Base-by-base conservation (phyloP, 1,284 basidiomycete genomes). In the Blastosporella zonata region DNA sequence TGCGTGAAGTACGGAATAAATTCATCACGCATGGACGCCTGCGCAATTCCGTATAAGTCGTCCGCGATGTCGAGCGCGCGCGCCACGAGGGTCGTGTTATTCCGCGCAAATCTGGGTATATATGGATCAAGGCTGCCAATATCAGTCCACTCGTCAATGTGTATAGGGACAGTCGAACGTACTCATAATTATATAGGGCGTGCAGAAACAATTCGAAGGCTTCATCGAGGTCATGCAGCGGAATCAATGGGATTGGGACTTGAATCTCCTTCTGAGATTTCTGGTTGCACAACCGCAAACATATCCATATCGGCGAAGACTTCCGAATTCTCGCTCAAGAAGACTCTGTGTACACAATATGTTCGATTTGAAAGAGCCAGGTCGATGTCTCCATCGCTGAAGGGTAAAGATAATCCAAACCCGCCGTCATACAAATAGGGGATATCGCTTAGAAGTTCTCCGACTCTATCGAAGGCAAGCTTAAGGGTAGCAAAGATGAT, bases 261-360 rank as follows among this genome's bases (percentile, higher is more conserved):
- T 43, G 23, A n/a, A 17, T n/a, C n/a, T 35, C 18, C 48, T 41
- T 33, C 34, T 7, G 20, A 17, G n/a, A 37, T 40, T 44, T 41
- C 35, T 44, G 37, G 37, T 17, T 20, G 35, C 12, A 23, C 53
- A 13, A 43, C 29, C 3, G 37, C 34, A n/a, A 54, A 52, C 36
- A 56, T 27, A 23, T 54, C 45, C n/a, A n/a, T n/a, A n/a, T n/a
- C n/a, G n/a, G 47, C 43, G 22, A 54, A 47, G 28, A 52, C 37
- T 12, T 46, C 45, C 8, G 37, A 48, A 23, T 45, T 50, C 2
- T 47, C 40, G 22, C 18, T 41, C 18, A 53, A 37, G 23, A 48
- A 18, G 6, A 23, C 44, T 33, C 40, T 52, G 29, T 52, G 41
- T 3, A 54, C 46, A 4, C 47, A 20, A 46, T 44, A 54, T 25